Conservation (phyloP, 139 green algal genomes). For the Ostreobium quekettii region DNA sequence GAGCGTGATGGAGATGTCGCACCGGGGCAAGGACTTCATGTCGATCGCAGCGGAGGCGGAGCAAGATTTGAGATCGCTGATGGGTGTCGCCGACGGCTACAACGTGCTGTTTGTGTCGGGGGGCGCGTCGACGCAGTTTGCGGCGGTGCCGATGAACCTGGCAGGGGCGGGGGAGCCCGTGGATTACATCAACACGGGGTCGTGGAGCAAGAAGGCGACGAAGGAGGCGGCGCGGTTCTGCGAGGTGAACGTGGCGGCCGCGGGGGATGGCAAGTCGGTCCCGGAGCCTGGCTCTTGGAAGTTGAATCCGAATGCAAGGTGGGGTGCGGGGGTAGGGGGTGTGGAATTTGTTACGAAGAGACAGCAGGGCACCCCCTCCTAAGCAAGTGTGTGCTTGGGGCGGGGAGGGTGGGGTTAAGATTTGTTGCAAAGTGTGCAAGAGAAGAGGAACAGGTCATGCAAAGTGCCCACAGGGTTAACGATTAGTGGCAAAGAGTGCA, state of each 20-base stretch:
- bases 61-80: constrained; percentile 80
- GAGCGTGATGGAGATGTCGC: constrained; percentile 98
- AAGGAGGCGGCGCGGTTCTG: constrained; percentile 56
- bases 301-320: constrained; percentile 55
- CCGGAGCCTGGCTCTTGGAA: constrained; percentile 70
- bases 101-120: constrained; percentile 63
- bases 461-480: no score
- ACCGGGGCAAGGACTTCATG: constrained; percentile 93
- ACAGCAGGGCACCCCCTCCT: no score
- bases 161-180: constrained; percentile 45
- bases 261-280: constrained; percentile 82
- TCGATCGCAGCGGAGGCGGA: constrained; percentile 83
- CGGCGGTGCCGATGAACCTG: constrained; percentile 91
- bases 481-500: no score
- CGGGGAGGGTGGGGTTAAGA: no score
- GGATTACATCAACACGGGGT: constrained; percentile 93
- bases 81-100: constrained; percentile 94
- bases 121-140: constrained; percentile 88
- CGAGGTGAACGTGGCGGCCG: constrained; percentile 68
- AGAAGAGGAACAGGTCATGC: no score
- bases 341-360: no score
- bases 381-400: no score
- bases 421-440: no score
- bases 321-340: no score
- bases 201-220: constrained; percentile 89